Base-by-base conservation (phyloP, 345 rosid species). In the Brassica carinata region DNA sequence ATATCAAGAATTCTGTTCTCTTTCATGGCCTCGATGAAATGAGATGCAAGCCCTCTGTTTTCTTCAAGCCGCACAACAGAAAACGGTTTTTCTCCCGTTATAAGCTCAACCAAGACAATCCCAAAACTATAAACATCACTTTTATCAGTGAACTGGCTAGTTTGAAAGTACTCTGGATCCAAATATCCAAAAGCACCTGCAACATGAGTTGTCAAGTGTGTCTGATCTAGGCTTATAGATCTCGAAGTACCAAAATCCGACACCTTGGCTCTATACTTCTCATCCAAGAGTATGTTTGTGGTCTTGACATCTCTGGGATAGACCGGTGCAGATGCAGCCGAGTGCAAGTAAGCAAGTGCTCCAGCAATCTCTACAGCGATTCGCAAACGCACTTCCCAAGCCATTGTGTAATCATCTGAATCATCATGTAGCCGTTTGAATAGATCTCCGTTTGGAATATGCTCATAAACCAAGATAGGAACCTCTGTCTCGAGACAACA, bases 241-340 rank as follows among this genome's bases (percentile, higher is more conserved):
- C 86, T 81, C 1, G 87, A 88, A 3, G 86, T 83, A 9, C 91
- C 91, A 58, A 88, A 88, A 77, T 88, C 91, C 0, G 89, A 78
- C 5, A 85, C 86, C 61, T 87, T 88, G 0, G 86, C 88, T 2
- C 78, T 48, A 26, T 74, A 81, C n/a, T 73, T 75, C 1, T 82
- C 81, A 36, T 87, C 85, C 13, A 87, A 33, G 9, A 86, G 81
- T 71, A 88, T 85, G 77, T 88, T 88, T 0, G 84, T 62, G 0
- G 84, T 64, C 80, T 88, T 88, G 73, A 86, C 64, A 23, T 86
- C 88, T 62, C 89, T 72, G 27, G 84, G 89, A 29, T 79, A 75
- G 17, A 88, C 81, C 8, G 87, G 87, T 10, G 77, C 62, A 1
- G 85, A 78, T 65, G 87, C 88, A 10, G 81, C 74, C 0, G 86